These are phyloP conservation scores for Phialocephala subalpina DNA, from an alignment of 2,329 filamentous ascomycete species.

Conservation along the genomic window DNA sequence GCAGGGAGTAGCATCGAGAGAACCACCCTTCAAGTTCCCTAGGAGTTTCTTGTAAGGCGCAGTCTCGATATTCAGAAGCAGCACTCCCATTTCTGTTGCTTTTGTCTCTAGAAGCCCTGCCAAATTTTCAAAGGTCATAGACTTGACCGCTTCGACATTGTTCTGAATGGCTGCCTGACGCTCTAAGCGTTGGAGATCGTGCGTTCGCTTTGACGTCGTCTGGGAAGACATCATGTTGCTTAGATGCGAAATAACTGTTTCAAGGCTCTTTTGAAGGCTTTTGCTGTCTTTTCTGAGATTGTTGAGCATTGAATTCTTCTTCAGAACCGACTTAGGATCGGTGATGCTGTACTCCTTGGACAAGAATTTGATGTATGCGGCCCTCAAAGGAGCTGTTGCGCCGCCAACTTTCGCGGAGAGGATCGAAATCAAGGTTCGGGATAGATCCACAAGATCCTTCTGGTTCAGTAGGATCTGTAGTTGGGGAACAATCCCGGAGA, in stretches of 20 bases:
- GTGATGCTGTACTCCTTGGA: conserved; percentile 22
- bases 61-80: conserved; percentile 34
- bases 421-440: conserved; percentile 17
- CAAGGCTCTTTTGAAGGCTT: conserved; percentile 25
- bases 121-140: conserved; percentile 37
- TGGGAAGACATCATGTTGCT: conserved; percentile 41
- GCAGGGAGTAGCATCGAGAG: conserved; percentile 26
- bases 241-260: conserved; percentile 31
- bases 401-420: conserved; percentile 25
- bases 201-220: conserved; percentile 40
- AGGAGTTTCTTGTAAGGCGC: conserved; percentile 29
- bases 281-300: conserved; percentile 29
- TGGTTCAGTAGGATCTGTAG: conserved; percentile 31
- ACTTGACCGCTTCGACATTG: conserved; percentile 38
- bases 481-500: conserved; percentile 31
- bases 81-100: conserved; percentile 35
- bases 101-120: conserved; percentile 30
- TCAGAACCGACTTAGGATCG: conserved; percentile 28
- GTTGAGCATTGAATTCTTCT: conserved; percentile 32
- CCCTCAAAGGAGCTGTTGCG: conserved; percentile 24
- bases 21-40: conserved; percentile 22
- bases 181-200: conserved; percentile 40
- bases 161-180: conserved; percentile 39
- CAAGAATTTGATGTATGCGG: conserved; percentile 28
- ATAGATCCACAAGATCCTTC: conserved; percentile 31